These are phyloP conservation scores for Balakata baccata DNA, from an alignment of 345 rosid species.

Conservation along the genomic window DNA sequence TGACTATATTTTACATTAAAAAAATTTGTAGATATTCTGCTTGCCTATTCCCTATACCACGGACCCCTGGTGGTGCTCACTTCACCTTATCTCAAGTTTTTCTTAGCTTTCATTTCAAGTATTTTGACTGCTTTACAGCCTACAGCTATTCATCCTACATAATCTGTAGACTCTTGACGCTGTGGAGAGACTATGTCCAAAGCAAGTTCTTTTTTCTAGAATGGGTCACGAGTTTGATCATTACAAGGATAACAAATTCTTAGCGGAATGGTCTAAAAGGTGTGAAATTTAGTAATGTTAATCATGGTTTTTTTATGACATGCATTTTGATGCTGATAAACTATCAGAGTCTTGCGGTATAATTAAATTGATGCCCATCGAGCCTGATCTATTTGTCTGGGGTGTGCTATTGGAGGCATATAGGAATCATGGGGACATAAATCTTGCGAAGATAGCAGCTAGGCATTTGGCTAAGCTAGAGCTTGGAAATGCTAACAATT, in stretches of 20 bases:
- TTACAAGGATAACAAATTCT: constrained; percentile 67
- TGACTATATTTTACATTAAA: too few relatives aligned
- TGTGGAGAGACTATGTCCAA: constrained; percentile 74
- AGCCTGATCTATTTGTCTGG: constrained; percentile 85
- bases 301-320: neutral
- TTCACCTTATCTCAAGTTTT: constrained; percentile 85
- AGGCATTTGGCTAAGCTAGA: constrained; percentile 60
- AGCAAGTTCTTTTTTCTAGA: constrained; percentile 73
- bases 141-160: neutral
- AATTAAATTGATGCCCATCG: constrained; percentile 52
- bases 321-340: constrained; percentile 4
- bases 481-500: constrained; percentile 60
- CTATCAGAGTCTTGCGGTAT: constrained; percentile 51
- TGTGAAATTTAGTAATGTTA: constrained; percentile 15
- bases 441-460: constrained; percentile 65
- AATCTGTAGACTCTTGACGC: constrained; percentile 67
- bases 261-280: constrained; percentile 83
- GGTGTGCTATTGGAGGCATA: constrained; percentile 88
- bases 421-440: constrained; percentile 61
- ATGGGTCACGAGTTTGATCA: constrained; percentile 95
- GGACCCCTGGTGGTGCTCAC: constrained; percentile 75
- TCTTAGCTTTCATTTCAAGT: neutral
- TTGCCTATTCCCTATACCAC: constrained; percentile 37
- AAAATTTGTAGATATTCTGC: constrained; percentile 35
- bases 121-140: neutral